These are phyloP conservation scores for Eucommia ulmoides DNA, from an alignment of 257 asterid genomes.

Conservation along the genomic window DNA sequence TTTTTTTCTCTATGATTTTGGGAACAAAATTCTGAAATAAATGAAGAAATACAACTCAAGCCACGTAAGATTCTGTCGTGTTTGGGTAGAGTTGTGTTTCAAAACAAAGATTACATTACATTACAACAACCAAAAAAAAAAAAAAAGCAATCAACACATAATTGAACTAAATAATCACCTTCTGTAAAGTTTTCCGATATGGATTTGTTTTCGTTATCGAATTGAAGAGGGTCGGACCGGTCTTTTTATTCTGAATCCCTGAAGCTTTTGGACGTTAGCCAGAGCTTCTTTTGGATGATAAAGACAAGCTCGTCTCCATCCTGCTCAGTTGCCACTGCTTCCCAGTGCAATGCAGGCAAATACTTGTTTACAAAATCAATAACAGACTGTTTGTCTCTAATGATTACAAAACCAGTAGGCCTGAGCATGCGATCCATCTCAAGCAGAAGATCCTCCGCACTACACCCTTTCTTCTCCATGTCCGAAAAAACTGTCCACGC, in stretches of 20 bases:
- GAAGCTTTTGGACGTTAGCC: constrained; percentile 83
- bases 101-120: no score
- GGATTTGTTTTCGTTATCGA: no score
- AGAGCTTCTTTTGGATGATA: constrained; percentile 66
- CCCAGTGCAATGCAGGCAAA: constrained; percentile 80
- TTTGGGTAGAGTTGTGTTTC: no score
- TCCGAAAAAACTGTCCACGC: constrained; percentile 79
- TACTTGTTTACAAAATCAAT: constrained; percentile 83
- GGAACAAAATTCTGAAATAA: constrained; percentile 16
- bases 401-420: constrained; percentile 76
- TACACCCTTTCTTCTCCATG: constrained; percentile 87
- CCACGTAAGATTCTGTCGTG: no score
- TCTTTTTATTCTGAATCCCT: constrained; percentile 50
- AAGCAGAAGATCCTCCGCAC: constrained; percentile 87
- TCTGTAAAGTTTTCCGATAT: no score
- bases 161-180: no score
- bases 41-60: not conserved
- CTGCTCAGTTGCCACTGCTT: constrained; percentile 43
- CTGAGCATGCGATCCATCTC: constrained; percentile 92
- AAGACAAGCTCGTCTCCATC: constrained; percentile 60
- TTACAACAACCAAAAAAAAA: no score
- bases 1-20: no score
- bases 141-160: no score
- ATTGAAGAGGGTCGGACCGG: no score
- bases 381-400: constrained; percentile 54